phyloP scores from a whole-genome alignment of 2,329 filamentous ascomycete species.

The Alternaria alternata region DNA sequence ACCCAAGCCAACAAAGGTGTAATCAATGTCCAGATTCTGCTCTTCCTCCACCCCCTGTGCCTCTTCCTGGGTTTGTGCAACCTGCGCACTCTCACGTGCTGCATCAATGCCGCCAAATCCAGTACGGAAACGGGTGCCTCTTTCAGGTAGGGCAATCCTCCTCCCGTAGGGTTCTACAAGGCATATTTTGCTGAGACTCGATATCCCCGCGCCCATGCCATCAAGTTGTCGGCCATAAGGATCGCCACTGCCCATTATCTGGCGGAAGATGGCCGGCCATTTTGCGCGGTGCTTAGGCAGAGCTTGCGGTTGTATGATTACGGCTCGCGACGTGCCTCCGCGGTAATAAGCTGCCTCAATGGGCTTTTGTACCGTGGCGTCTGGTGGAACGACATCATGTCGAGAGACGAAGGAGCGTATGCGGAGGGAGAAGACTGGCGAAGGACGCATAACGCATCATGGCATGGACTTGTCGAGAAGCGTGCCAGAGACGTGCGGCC shows the following conservation, averaged over 20 bases:
- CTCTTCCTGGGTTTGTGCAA: constrained; percentile 9
- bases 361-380: constrained; percentile 25
- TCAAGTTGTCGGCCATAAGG: constrained; percentile 74
- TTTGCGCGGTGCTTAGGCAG: constrained; percentile 57
- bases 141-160: constrained; percentile 1
- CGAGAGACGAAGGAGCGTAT: constrained; percentile 21
- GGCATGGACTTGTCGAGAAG: constrained; percentile 9
- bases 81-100: constrained; percentile 12
- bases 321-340: constrained; percentile 73
- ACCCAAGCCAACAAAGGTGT: constrained; percentile 75
- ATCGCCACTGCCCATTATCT: constrained; percentile 70
- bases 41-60: constrained; percentile 1
- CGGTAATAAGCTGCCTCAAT: constrained; percentile 67
- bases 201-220: constrained; percentile 74
- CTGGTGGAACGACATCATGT: constrained; percentile 14
- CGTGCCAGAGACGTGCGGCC: background rate
- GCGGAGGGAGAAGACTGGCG: constrained; percentile 26
- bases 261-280: constrained; percentile 65
- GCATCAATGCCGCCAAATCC: constrained; percentile 22
- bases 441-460: constrained; percentile 36
- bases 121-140: constrained; percentile 15
- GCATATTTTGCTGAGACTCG: constrained; percentile 75
- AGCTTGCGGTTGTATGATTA: constrained; percentile 65
- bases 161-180: constrained; percentile 60
- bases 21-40: constrained; percentile 64